Conservation (phyloP, 768 basidiomycete genomes). For the Tulasnella sp. region DNA sequence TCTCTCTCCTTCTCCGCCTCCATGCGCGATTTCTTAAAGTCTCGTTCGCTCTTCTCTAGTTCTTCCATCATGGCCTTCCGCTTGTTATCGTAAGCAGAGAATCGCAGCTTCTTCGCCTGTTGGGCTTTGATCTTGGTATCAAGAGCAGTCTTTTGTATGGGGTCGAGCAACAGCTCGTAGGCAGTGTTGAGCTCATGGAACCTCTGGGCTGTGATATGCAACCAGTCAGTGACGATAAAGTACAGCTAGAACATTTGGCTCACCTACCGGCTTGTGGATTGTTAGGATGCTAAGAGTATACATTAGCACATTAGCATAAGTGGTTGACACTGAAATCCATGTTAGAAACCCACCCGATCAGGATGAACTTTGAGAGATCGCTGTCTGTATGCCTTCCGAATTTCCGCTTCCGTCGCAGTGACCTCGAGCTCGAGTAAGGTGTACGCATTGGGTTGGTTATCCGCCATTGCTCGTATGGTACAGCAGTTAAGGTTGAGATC, state of each 20-base stretch:
- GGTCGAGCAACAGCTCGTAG: conserved; percentile 72
- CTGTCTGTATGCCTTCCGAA: conserved; percentile 68
- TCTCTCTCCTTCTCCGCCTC: conserved; percentile 50
- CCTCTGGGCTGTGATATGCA: conserved; percentile 43
- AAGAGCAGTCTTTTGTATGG: conserved; percentile 62
- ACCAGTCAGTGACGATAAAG: background rate
- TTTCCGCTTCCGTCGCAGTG: conserved; percentile 67
- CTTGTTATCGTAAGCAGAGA: conserved; percentile 57
- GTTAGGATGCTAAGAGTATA: conserved; percentile 50
- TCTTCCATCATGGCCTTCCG: conserved; percentile 66
- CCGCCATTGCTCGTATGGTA: conserved; percentile 15
- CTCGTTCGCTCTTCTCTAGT: conserved; percentile 66
- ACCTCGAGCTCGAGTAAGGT: conserved; percentile 51
- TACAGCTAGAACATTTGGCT: too few relatives aligned
- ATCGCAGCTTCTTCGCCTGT: conserved; percentile 59
- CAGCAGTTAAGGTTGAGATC: background rate
- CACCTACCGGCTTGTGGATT: conserved; percentile 64
- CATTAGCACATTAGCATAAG: conserved; percentile 13
- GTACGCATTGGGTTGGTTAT: conserved; percentile 67
- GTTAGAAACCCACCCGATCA: conserved; percentile 49
- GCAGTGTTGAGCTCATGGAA: conserved; percentile 80
- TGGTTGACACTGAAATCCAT: conserved; percentile 6
- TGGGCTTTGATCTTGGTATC: conserved; percentile 69
- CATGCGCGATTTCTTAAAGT: conserved; percentile 57
- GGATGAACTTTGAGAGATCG: conserved; percentile 80